Percentiles rank a stretch among this genome's conserved stretches.
phyloP scores from a whole-genome alignment of 2,329 filamentous ascomycete genomes.

The Domatiomyces globalis region DNA sequence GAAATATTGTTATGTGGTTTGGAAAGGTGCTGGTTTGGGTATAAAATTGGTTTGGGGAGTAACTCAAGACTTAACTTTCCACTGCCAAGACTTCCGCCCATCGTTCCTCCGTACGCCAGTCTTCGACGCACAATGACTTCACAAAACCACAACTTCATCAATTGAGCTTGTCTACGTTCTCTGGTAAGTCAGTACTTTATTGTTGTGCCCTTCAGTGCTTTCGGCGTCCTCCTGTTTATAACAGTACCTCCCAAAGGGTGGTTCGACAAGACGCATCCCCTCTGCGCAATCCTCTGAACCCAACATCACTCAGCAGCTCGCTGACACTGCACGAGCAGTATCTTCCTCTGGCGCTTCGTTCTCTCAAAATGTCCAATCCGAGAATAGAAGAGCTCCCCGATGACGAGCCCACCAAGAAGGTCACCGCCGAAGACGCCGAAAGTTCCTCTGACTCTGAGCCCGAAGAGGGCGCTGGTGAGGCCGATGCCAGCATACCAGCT shows the following conservation, averaged over 20 bases:
- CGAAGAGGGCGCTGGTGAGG: constrained; percentile 23
- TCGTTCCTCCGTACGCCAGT: neutral
- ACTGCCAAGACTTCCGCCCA: neutral
- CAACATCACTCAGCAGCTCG: neutral
- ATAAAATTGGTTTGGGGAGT: too few species aligned
- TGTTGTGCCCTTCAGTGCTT: neutral
- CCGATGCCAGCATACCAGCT: constrained; percentile 55
- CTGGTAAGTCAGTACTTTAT: neutral
- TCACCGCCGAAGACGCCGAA: constrained; percentile 56
- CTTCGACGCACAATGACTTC: neutral
- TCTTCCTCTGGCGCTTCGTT: constrained; percentile 22
- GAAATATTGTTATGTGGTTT: too few species aligned
- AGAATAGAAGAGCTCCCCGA: constrained; percentile 96
- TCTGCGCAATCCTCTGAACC: neutral
- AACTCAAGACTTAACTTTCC: neutral
- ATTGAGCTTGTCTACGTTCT: neutral
- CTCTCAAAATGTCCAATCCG: constrained; percentile 76
- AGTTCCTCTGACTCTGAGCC: constrained; percentile 37
- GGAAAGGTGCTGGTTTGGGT: too few species aligned
- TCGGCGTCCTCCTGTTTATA: neutral
- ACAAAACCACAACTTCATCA: neutral
- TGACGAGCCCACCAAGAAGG: constrained; percentile 68
- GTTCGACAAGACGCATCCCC: neutral
- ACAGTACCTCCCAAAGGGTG: neutral
- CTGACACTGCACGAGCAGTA: neutral